Percentiles rank a stretch among this genome's conserved stretches.
phyloP scores from a whole-genome alignment of 2,329 filamentous ascomycete genomes.

The Aulographum hederae region DNA sequence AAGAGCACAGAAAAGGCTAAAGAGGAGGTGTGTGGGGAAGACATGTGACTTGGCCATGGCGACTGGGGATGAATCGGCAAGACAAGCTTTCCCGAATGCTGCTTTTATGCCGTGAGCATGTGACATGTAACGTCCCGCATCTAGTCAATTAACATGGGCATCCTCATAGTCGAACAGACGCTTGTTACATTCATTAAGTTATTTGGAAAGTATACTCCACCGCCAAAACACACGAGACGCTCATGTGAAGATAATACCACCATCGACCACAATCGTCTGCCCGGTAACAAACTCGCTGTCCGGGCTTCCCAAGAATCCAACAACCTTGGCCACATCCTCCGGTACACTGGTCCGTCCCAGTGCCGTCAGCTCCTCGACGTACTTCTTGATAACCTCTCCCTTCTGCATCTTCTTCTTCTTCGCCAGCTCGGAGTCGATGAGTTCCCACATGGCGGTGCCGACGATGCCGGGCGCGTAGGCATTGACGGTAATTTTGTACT shows the following conservation, averaged over 20 bases:
- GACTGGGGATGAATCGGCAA: too few species aligned
- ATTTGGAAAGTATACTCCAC: background rate
- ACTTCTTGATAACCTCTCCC: slow-evolving; percentile 37
- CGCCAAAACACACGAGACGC: background rate
- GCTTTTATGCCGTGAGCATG: too few species aligned
- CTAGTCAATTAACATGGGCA: too few species aligned
- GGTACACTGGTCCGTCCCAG: slow-evolving; percentile 39
- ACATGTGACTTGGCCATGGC: too few species aligned
- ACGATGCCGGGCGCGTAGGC: slow-evolving; percentile 48
- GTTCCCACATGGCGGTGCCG: slow-evolving; percentile 40
- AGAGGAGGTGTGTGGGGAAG: too few species aligned
- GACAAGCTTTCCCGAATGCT: too few species aligned
- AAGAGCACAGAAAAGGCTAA: too few species aligned
- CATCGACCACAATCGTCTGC: slow-evolving; percentile 44
- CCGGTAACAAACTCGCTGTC: slow-evolving; percentile 49
- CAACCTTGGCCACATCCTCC: slow-evolving; percentile 43
- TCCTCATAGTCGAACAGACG: too few species aligned
- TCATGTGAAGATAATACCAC: slow-evolving; percentile 33
- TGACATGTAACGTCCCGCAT: too few species aligned
- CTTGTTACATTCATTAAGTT: too few species aligned
- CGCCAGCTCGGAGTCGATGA: slow-evolving; percentile 43
- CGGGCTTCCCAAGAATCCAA: slow-evolving; percentile 40
- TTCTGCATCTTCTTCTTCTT: slow-evolving; percentile 30
- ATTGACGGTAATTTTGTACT: slow-evolving; percentile 47
- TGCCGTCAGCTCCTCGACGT: slow-evolving; percentile 33